Evolutionary conservation across 106 monocot genomes (phyloP), one percentile per base, ranked within the genome.

Genomic region (Dendrobium nobile): DNA sequence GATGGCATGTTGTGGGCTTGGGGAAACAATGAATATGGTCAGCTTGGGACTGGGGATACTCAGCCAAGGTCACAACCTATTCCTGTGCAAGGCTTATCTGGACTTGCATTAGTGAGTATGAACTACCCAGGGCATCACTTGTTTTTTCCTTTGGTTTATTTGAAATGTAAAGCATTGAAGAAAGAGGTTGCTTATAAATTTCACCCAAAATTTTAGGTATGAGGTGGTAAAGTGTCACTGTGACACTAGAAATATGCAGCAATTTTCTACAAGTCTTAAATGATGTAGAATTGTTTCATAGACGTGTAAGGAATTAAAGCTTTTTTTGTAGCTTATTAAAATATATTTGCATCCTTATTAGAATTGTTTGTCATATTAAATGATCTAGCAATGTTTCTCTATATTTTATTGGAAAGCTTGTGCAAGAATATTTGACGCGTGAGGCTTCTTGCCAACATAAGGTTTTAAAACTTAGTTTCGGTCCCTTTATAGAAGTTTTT

Each of bases 1-100:
- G 89, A 88, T 78, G 99, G 93, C 51, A 77, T 51, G 64, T 77
- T 99, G 75, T 95, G 95, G 99, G 99, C 95, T 24, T 99, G 99
- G 99, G 99, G 95, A 79, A 99, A 90, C 79, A 99, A 99, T 82
- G 99, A 95, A 78, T 99, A 99, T 81, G 99, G 99, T 41, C 99
- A 99, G 75, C 89, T 99, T 74, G 98, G 98, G 26, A 99, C 89
- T 75, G 98, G 95, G 17, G 98, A 99, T 77, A 99, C 98, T 64
- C 99, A 99, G 84, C 99, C 99, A 67, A 93, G 88, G 84, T 95
- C 99, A 65, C 93, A 90, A 75, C 99, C 99, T 75, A 80, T 95
- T 86, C 90, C 87, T 78, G 91, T 99, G 84, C 87, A 99, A 77
- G 93, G 91, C 5, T 79, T 99, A 54, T 88, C 91, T 87, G 95